Percentiles rank a stretch among this genome's conserved stretches.
These are phyloP conservation scores for Zygotorulaspora mrakii DNA, from an alignment of 1,139 yeast genomes.

Conservation along the genomic window DNA sequence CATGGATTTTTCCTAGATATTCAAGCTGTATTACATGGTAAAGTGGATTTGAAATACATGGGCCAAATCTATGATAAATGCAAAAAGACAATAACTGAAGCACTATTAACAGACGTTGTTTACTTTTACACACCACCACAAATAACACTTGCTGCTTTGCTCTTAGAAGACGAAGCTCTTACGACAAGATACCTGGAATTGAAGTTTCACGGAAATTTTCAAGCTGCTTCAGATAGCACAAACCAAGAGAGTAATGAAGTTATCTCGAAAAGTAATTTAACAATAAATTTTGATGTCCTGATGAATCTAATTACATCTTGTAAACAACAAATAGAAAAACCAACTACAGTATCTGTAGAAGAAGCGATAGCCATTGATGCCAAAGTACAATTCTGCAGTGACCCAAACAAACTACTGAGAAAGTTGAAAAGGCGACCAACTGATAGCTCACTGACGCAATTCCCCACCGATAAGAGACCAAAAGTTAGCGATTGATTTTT, in stretches of 20 bases:
- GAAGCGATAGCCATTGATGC: conserved; percentile 60
- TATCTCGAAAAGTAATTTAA: conserved; percentile 9
- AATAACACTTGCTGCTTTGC: conserved; percentile 82
- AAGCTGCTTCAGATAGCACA: conserved; percentile 8
- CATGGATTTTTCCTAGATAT: conserved; percentile 91
- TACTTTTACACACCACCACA: conserved; percentile 91
- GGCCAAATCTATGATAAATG: conserved; percentile 64
- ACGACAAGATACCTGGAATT: conserved; percentile 61
- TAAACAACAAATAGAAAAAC: conserved; percentile 43
- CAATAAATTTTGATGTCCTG: conserved; percentile 42
- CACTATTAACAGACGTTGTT: conserved; percentile 67
- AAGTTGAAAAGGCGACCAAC: conserved; percentile 28
- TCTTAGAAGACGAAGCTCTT: conserved; percentile 59
- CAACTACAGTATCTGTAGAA: conserved; percentile 50
- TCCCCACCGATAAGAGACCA: conserved; percentile 2
- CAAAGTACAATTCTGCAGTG: conserved; percentile 58
- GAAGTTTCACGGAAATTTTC: conserved; percentile 43
- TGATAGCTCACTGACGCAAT: conserved; percentile 8
- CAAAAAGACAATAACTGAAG: conserved; percentile 57
- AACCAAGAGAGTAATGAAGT: conserved; percentile 16
- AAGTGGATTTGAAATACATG: conserved; percentile 37
- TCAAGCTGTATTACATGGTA: conserved; percentile 56
- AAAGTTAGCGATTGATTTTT: not conserved
- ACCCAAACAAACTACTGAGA: conserved; percentile 50
- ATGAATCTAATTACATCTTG: conserved; percentile 49